phyloP scores from a whole-genome alignment of 2,329 filamentous ascomycete species.

The Pseudomassariella vexata region DNA sequence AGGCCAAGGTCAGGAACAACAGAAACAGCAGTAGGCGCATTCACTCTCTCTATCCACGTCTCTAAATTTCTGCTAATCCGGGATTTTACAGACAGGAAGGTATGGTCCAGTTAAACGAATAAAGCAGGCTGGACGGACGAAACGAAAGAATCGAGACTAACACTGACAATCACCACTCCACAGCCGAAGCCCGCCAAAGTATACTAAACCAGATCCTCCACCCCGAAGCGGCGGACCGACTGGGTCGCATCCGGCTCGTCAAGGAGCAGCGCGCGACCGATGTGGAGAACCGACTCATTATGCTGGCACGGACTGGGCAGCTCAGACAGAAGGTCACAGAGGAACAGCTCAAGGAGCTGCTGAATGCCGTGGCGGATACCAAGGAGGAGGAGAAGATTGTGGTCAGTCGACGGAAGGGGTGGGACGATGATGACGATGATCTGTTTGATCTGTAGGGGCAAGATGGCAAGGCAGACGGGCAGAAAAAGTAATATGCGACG shows the following conservation, averaged over 20 bases:
- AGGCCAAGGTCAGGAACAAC: conserved; percentile 46
- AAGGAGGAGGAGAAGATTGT: conserved; percentile 76
- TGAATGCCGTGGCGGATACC: conserved; percentile 78
- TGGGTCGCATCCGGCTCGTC: conserved; percentile 90
- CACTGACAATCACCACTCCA: background rate
- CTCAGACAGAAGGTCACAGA: conserved; percentile 84
- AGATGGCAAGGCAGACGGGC: background rate
- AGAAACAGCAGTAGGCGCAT: conserved; percentile 55
- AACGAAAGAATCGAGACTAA: too few species aligned
- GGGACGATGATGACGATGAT: conserved; percentile 78
- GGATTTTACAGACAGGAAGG: too few species aligned
- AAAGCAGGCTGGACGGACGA: too few species aligned
- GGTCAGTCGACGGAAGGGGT: conserved; percentile 74
- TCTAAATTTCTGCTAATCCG: background rate
- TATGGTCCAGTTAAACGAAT: too few species aligned
- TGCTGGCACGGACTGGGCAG: conserved; percentile 83
- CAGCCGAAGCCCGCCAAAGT: conserved; percentile 63
- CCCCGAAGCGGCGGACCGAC: conserved; percentile 85
- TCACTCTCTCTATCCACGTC: conserved; percentile 1
- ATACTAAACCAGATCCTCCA: conserved; percentile 91
- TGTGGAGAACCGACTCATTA: conserved; percentile 88
- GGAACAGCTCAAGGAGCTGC: conserved; percentile 84
- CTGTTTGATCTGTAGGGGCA: conserved; percentile 51
- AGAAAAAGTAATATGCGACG: conserved; percentile 5
- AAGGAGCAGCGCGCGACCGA: conserved; percentile 87